These are phyloP conservation scores for Pseudogymnoascus sp. DNA, from an alignment of 2,329 filamentous ascomycete genomes.

Conservation along the genomic window DNA sequence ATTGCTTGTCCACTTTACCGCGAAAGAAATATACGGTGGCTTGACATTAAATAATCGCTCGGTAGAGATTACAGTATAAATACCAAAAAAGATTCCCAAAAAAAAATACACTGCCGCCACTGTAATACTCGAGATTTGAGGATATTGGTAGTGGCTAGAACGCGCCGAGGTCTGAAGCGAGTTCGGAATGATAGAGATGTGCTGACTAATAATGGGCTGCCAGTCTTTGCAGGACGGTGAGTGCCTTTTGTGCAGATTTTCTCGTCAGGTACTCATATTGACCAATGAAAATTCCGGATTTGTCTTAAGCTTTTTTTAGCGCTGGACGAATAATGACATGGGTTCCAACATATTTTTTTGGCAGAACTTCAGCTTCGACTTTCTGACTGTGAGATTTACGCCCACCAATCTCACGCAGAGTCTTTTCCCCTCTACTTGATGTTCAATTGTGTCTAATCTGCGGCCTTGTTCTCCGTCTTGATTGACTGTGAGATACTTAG, in stretches of 20 bases:
- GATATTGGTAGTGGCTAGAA: not conserved
- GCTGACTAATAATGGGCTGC: not conserved
- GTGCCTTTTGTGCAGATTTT: slow-evolving; percentile 6
- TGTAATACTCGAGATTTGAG: not conserved
- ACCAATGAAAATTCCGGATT: not conserved
- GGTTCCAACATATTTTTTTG: slow-evolving; percentile 6
- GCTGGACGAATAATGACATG: slow-evolving; percentile 1
- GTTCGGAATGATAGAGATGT: not conserved
- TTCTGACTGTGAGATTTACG: slow-evolving; percentile 3
- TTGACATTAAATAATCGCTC: not conserved
- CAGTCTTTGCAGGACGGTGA: slow-evolving; percentile 1
- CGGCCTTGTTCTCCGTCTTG: slow-evolving; percentile 8
- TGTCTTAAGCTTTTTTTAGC: slow-evolving; percentile 9
- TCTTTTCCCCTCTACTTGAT: slow-evolving; percentile 7
- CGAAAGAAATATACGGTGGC: not conserved
- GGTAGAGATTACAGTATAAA: not conserved
- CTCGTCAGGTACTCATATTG: not conserved
- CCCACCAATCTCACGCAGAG: slow-evolving; percentile 5
- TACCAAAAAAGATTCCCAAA: not conserved
- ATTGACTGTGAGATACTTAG: slow-evolving; percentile 3
- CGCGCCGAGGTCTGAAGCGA: not conserved
- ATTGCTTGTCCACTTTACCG: not conserved
- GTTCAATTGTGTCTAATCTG: slow-evolving; percentile 6
- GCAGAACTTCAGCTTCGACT: not conserved
- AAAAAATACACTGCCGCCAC: not conserved